These are phyloP conservation scores for Cryptosporidium viatorum DNA, from an alignment of 169 alveolate species.

Conservation along the genomic window DNA sequence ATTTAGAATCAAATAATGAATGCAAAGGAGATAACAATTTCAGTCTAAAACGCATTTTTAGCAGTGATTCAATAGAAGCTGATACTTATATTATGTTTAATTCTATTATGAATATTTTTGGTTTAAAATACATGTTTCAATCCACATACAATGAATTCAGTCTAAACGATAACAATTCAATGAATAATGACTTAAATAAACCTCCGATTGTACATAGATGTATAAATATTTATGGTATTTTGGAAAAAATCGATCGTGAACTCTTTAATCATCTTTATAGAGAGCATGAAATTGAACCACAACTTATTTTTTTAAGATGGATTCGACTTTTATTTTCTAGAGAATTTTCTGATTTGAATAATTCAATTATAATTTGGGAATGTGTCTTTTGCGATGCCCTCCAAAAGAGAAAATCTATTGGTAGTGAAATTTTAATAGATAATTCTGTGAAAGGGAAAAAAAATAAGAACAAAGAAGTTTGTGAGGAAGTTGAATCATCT, in stretches of 20 bases:
- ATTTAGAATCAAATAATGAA: neutral
- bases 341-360: constrained; percentile 75
- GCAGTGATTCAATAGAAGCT: constrained; percentile 82
- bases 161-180: constrained; percentile 47
- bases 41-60: constrained; percentile 29
- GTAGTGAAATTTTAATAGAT: neutral
- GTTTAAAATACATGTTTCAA: constrained; percentile 83
- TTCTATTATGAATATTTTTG: constrained; percentile 81
- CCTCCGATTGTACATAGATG: constrained; percentile 83
- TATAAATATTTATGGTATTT: constrained; percentile 78
- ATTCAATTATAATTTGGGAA: constrained; percentile 67
- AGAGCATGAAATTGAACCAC: constrained; percentile 68
- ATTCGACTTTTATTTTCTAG: constrained; percentile 85
- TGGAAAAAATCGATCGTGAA: constrained; percentile 77
- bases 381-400: constrained; percentile 44
- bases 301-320: constrained; percentile 80
- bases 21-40: neutral
- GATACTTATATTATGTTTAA: constrained; percentile 85
- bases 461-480: constrained; percentile 2
- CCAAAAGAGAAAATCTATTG: neutral
- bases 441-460: neutral
- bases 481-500: constrained; percentile 20
- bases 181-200: constrained; percentile 48
- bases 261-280: constrained; percentile 12
- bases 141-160: neutral